Evolutionary conservation across 2,329 filamentous ascomycete genomes (phyloP), one percentile per base, ranked within the genome.

Genomic region (Fusarium hostae): DNA sequence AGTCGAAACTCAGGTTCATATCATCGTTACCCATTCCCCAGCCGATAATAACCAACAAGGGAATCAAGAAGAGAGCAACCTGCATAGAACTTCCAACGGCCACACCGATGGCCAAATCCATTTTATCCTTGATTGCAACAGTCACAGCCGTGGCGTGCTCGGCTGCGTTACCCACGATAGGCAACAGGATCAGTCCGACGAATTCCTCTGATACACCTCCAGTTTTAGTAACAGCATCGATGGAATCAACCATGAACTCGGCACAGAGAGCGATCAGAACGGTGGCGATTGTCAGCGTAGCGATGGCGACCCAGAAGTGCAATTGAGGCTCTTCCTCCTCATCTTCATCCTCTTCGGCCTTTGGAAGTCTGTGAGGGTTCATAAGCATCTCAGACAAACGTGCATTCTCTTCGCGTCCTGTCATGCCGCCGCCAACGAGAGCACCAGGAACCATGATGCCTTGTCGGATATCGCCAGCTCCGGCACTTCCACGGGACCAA

Each of bases 1-100:
- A 90, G 78, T 97, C 94, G 79, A 97, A 96, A 79, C 91, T 91
- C 9, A 97, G 87, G 24, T 90, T 93, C 93, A 95, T 95, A 2
- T 89, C 86, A 68, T 91, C 89, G 68, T 88, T 80, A 40, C 83
- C 87, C 86, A 94, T 90, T 70, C 89, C 90, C 93, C 93, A 95
- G 59, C 92, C 92, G 39, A 95, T 88, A 40, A 95, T 87, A 62
- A 94, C 91, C 35, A 94, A 87, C 15, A 95, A 83, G 0, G 93
- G 93, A 12, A 93, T 94, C 55, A 95, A 86, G 79, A 95, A 94
- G 32, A 95, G 86, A 2, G 92, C 89, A 51, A 95, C 93, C 81
- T 95, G 92, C 81, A 95, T 95, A 75, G 90, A 93, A 15, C 90
- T 93, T 32, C 93, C 92, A 37, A 95, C 91, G 16, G 92, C 92